phyloP scores from a whole-genome alignment of 78 protist species.

The Dictyostelium purpureum region DNA sequence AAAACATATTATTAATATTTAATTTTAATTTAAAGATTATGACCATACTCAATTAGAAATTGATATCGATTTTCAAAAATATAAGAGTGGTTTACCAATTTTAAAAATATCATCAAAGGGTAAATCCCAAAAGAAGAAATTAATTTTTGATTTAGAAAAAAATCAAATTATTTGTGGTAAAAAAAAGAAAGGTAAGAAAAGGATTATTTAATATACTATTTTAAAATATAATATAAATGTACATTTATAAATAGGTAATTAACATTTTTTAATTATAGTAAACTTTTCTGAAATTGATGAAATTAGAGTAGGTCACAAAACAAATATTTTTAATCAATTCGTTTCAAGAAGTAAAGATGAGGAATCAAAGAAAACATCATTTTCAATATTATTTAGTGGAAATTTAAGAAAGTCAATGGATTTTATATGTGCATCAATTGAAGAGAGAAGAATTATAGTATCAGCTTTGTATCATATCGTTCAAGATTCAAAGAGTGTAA shows the following conservation, averaged over 20 bases:
- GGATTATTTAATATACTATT: too few species aligned
- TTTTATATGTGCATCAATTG: slow-evolving; percentile 28
- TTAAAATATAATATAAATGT: too few species aligned
- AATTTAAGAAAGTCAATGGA: slow-evolving; percentile 45
- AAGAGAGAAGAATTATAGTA: slow-evolving; percentile 18
- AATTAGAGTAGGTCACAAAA: slow-evolving; percentile 75
- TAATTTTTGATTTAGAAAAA: slow-evolving; percentile 14
- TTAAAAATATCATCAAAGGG: slow-evolving; percentile 13
- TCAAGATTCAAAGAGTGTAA: neutral
- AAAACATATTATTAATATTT: neutral
- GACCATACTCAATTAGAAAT: neutral
- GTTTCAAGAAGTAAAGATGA: neutral
- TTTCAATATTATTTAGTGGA: slow-evolving; percentile 56
- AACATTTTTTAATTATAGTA: neutral
- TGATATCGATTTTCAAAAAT: neutral
- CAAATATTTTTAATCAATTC: slow-evolving; percentile 35
- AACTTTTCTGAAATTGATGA: slow-evolving; percentile 61
- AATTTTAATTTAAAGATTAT: neutral
- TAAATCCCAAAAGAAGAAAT: slow-evolving; percentile 26
- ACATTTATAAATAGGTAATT: neutral
- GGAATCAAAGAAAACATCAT: slow-evolving; percentile 5
- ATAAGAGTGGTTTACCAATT: slow-evolving; percentile 8
- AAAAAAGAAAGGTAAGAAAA: slow-evolving; percentile 13
- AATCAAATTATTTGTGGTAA: slow-evolving; percentile 25
- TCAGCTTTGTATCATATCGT: slow-evolving; percentile 30